Conservation (phyloP, 2,329 filamentous ascomycete genomes). For the Colletotrichum cuscutae region DNA sequence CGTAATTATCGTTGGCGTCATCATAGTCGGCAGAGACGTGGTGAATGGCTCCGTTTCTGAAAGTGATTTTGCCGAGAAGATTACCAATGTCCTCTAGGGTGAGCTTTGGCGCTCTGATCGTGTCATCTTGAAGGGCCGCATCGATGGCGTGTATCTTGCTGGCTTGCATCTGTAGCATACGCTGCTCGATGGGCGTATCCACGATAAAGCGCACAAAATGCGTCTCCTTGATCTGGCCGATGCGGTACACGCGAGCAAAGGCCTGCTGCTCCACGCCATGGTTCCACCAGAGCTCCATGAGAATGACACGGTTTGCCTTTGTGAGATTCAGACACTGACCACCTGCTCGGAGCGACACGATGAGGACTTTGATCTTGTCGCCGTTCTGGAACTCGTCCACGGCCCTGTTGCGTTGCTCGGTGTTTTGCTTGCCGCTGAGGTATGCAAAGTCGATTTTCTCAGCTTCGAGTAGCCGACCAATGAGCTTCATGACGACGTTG, state of each 20-base stretch:
- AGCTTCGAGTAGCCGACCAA: constrained; percentile 45
- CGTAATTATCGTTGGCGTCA: neutral
- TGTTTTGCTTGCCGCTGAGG: constrained; percentile 43
- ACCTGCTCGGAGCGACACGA: constrained; percentile 47
- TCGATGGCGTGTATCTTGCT: too few relatives aligned
- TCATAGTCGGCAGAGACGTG: neutral
- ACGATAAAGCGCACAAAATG: constrained; percentile 68
- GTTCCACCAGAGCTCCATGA: constrained; percentile 72
- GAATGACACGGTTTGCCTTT: constrained; percentile 62
- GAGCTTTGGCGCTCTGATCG: neutral
- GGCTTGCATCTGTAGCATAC: constrained; percentile 49
- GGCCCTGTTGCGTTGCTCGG: constrained; percentile 33
- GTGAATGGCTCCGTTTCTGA: neutral
- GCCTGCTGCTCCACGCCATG: constrained; percentile 68
- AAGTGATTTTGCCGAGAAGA: neutral
- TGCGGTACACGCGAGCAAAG: constrained; percentile 68
- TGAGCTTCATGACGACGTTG: constrained; percentile 42
- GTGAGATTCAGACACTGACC: constrained; percentile 52
- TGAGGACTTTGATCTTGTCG: constrained; percentile 36
- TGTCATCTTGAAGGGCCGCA: neutral
- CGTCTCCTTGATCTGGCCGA: constrained; percentile 71
- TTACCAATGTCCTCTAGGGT: neutral
- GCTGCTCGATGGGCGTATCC: constrained; percentile 66
- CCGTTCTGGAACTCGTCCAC: constrained; percentile 39
- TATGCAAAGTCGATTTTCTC: constrained; percentile 49